phyloP scores from a whole-genome alignment of 2,329 filamentous ascomycete species.

The Corinectria fuckeliana region DNA sequence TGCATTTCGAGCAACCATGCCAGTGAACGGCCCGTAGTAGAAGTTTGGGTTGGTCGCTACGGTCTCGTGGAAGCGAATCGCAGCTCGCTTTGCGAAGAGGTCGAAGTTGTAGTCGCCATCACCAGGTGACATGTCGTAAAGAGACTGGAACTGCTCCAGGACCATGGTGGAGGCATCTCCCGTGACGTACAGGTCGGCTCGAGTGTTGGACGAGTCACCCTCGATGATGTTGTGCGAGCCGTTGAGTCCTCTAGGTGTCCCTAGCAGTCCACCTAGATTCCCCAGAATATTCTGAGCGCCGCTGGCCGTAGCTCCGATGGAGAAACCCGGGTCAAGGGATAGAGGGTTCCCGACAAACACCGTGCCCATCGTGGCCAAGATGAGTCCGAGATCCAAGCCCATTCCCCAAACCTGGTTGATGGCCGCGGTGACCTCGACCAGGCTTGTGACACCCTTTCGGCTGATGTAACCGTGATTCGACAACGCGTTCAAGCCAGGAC shows the following conservation, averaged over 20 bases:
- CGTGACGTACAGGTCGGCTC: slow-evolving; percentile 56
- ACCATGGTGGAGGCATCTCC: slow-evolving; percentile 58
- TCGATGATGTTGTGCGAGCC: slow-evolving; percentile 63
- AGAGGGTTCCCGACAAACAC: slow-evolving; percentile 57
- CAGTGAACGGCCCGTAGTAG: slow-evolving; percentile 58
- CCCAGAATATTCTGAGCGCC: slow-evolving; percentile 50
- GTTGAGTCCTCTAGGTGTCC: slow-evolving; percentile 49
- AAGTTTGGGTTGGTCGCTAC: slow-evolving; percentile 58
- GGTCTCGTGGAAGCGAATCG: slow-evolving; percentile 51
- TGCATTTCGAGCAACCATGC: slow-evolving; percentile 53
- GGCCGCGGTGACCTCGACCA: slow-evolving; percentile 19
- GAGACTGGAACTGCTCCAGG: slow-evolving; percentile 51
- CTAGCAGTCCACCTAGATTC: slow-evolving; percentile 50
- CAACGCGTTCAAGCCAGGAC: slow-evolving; percentile 46
- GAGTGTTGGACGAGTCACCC: slow-evolving; percentile 57
- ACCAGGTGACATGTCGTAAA: slow-evolving; percentile 15
- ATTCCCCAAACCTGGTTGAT: slow-evolving; percentile 50
- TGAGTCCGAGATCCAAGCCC: slow-evolving; percentile 50
- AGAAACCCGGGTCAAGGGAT: slow-evolving; percentile 56
- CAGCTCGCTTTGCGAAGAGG: slow-evolving; percentile 45
- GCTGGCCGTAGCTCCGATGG: slow-evolving; percentile 53
- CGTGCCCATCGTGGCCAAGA: slow-evolving; percentile 54
- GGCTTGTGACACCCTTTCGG: slow-evolving; percentile 26
- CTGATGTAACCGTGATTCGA: slow-evolving; percentile 47
- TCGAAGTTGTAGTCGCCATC: slow-evolving; percentile 42